These are phyloP conservation scores for Aegilops longissima DNA, from an alignment of 176 grass and related monocot species.

Conservation along the genomic window DNA sequence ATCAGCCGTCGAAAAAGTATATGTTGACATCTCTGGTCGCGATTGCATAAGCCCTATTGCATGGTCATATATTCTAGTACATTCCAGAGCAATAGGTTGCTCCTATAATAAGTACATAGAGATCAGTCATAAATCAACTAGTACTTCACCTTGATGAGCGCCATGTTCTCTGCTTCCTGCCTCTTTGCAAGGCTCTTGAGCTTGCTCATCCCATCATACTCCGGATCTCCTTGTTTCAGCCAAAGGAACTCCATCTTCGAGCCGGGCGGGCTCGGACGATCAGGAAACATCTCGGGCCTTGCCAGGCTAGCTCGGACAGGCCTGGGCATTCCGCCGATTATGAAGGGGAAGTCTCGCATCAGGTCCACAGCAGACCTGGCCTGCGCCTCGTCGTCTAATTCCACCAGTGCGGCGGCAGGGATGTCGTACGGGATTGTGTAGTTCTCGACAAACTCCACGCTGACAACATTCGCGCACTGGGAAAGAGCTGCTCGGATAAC, in stretches of 20 bases:
- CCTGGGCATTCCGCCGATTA: constrained; percentile 63
- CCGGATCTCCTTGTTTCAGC: constrained; percentile 36
- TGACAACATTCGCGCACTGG: constrained; percentile 49
- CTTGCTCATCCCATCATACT: constrained; percentile 34
- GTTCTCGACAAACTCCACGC: constrained; percentile 58
- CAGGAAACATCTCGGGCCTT: constrained; percentile 39
- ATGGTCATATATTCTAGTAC: neutral
- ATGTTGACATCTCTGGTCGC: neutral
- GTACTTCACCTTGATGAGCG: constrained; percentile 53
- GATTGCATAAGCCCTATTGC: neutral
- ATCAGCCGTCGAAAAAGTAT: neutral
- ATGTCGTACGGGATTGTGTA: constrained; percentile 55
- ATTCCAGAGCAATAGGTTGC: neutral
- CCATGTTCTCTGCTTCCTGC: constrained; percentile 54
- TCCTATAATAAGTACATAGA: neutral
- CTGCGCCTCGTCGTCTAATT: constrained; percentile 37
- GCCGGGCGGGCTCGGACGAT: constrained; percentile 44
- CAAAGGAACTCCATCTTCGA: constrained; percentile 43
- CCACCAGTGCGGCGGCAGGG: constrained; percentile 41
- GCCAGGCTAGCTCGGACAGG: constrained; percentile 40
- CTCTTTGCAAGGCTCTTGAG: constrained; percentile 39
- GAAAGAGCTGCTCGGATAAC: constrained; percentile 60
- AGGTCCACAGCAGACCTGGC: constrained; percentile 32
- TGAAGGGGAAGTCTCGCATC: constrained; percentile 63
- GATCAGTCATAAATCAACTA: neutral